Evolutionary conservation across 2,329 filamentous ascomycete genomes (phyloP), one percentile per base, ranked within the genome.

Genomic region (Graphiopsis chlorocephala): DNA sequence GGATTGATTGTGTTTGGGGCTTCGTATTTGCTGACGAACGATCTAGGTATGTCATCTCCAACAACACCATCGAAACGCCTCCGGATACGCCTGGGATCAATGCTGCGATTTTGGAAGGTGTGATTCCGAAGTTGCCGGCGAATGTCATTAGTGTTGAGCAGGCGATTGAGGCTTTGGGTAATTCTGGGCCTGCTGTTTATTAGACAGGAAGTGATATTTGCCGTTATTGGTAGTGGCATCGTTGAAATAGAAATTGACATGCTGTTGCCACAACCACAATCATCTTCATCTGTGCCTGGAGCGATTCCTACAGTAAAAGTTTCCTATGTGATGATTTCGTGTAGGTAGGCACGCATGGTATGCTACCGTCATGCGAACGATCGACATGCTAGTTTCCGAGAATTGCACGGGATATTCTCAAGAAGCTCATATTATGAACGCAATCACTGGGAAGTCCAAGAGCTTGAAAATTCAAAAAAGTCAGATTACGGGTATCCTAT

Each of bases 81-180:
- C 67, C 70, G 29, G 66, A 72, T 45, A 64, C 59, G 1, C 65
- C 68, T 1, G 71, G 63, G 8, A 72, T 74, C 65, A 73, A 75
- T 63, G 65, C 45, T 12, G 70, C 68, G 20, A 74, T 75, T 47
- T 53, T 74, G 58, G 69, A 72, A 42, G 72, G 72, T 48, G 68
- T 74, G 23, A 64, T 75, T 31, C 72, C 73, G 4, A 73, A 72
- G 64, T 56, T 75, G 60, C 74, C 73, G 25, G 72, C 70, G 23
- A 57, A 70, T 65, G 72, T 75, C 4, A 75, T 76, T 52, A 73
- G 72, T 6, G 64, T 76, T 47, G 72, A 74, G 67, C 73, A 75
- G 65, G 74, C 74, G 5, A 31, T 75, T 17, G 72, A 61, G 11
- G 74, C 72, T 14, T 52, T 76, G 64, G 65, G 68, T 38, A 67